Evolutionary conservation across 192 early-diverging fungal genomes (phyloP).

Genomic region (Backusella circina): DNA sequence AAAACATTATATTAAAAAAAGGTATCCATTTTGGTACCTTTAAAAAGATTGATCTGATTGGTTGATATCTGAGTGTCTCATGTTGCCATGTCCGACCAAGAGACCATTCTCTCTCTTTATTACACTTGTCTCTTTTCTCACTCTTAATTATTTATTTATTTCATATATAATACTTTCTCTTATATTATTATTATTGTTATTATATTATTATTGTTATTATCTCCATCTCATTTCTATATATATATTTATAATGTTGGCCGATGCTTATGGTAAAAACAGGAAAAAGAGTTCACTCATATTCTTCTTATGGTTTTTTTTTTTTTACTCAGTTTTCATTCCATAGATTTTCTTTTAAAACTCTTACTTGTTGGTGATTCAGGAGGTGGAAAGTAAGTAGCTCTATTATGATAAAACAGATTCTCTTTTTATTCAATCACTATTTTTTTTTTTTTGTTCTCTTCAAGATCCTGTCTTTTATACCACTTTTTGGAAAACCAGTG

Average conservation of each 20-base stretch:
- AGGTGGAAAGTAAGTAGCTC: conserved; percentile 47
- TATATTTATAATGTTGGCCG: conserved; percentile 25
- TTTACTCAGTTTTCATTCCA: not conserved
- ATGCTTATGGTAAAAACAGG: conserved; percentile 23
- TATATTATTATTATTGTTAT: not conserved
- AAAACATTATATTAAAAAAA: too few relatives aligned
- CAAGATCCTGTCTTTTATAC: conserved; percentile 57
- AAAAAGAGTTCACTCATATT: not conserved
- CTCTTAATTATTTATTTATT: not conserved
- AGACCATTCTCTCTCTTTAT: not conserved
- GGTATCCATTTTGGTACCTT: too few relatives aligned
- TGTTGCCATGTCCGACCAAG: not conserved
- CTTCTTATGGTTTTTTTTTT: too few relatives aligned
- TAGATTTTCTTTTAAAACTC: conserved; percentile 54
- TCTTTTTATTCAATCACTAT: conserved; percentile 1
- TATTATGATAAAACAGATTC: too few relatives aligned
- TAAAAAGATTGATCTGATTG: not conserved
- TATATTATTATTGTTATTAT: too few relatives aligned
- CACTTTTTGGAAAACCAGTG: conserved; percentile 57
- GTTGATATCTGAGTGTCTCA: not conserved
- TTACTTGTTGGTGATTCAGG: conserved; percentile 58
- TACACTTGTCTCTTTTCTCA: not conserved
- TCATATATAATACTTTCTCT: not conserved
- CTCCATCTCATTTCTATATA: not conserved
- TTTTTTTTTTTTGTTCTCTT: not conserved